Base-by-base conservation (phyloP, 225 moss, liverwort and hornwort genomes). In the Bryoerythrophyllum caledonicum region DNA sequence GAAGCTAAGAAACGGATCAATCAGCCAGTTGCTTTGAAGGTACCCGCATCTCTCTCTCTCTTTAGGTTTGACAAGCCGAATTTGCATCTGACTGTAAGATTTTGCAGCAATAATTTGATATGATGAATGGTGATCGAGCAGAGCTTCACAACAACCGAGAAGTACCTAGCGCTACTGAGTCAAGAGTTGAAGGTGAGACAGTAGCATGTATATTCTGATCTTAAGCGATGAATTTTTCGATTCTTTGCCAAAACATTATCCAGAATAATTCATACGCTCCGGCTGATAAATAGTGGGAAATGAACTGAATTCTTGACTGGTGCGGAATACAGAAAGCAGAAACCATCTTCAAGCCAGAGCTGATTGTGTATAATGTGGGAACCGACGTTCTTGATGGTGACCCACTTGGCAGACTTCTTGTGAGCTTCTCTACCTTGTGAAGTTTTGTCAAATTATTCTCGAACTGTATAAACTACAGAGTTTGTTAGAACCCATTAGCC, bases 361-460 rank as follows among this genome's bases (percentile, higher is more conserved):
- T 90, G 63, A 74, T 99, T 28, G 65, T 99, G 12, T 99, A 99
- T 81, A 99, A 99, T 80, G 99, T 95, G 55, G 99, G 95, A 44
- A 99, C 99, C 8, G 99, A 99, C 82, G 77, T 99, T 49, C 92
- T 99, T 30, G 90, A 95, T 27, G 95, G 95, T 26, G 99, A 99
- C 71, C 89, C 93, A 46, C 82, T 99, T 27, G 99, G 99, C 41
- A 77, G 82, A 80, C 91, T 99, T 41, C 62, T 81, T 49, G 99
- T 99, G 48, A 84, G 89, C 76, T 65, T 69, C 63, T 54, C 71
- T 46, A 15, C 15, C 26, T 41, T n/a, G n/a, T 25, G 16, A 68
- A 43, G 25, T 52, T 9, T 17, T 25, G 8, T 35, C 10, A 58
- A 25, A n/a, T n/a, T n/a, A n/a, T n/a, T n/a, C n/a, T n/a, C n/a